Evolutionary conservation across 2,329 filamentous ascomycete species (phyloP).

Genomic region (Aspergillus fructus): DNA sequence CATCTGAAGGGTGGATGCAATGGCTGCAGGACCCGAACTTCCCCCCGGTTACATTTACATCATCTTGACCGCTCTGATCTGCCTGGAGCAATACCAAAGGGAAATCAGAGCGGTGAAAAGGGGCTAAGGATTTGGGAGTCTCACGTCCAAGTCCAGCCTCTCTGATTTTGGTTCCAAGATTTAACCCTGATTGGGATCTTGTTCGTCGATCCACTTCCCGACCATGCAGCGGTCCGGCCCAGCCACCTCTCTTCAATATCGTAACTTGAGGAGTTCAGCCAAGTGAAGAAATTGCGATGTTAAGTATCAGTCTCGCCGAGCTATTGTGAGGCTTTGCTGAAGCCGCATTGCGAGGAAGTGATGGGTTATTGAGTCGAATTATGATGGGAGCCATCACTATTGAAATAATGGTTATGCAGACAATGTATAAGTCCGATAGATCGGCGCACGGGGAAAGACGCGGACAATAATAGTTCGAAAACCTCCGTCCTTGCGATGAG

Average conservation of each 20-base stretch:
- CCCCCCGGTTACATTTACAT: neutral
- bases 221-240: constrained; percentile 40
- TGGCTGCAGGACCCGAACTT: constrained; percentile 10
- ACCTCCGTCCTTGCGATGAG: constrained; percentile 10
- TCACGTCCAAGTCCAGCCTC: constrained; percentile 15
- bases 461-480: constrained; percentile 18
- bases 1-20: neutral
- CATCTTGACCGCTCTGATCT: constrained; percentile 14
- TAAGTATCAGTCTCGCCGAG: neutral
- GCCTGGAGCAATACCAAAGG: neutral
- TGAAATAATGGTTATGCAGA: constrained; percentile 11
- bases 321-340: neutral
- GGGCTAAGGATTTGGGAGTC: neutral
- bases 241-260: constrained; percentile 23
- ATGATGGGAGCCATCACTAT: constrained; percentile 7
- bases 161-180: constrained; percentile 5
- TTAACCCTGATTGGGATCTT: constrained; percentile 11
- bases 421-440: constrained; percentile 10
- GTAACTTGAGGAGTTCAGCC: neutral
- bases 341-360: neutral
- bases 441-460: constrained; percentile 19
- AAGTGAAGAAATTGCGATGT: neutral
- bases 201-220: constrained; percentile 34
- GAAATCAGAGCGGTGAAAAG: constrained; percentile 9
- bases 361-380: constrained; percentile 1